Percentiles rank a stretch among this genome's conserved stretches.
These are phyloP conservation scores for Leccinum griseonigrum DNA, from an alignment of 1,284 basidiomycete species.

Conservation along the genomic window DNA sequence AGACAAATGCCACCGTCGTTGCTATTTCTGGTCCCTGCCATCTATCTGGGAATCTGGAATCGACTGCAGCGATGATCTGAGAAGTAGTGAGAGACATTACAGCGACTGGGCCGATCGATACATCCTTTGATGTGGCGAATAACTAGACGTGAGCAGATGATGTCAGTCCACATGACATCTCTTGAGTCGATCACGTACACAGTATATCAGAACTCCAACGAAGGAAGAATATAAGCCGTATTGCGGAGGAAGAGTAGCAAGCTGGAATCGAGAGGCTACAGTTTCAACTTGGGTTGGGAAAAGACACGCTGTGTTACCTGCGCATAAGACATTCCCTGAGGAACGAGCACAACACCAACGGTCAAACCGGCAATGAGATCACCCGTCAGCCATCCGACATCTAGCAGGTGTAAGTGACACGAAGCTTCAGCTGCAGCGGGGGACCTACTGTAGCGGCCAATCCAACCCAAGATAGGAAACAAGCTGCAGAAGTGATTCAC, in stretches of 20 bases:
- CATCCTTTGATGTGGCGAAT: constrained; percentile 94
- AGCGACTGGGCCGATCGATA: constrained; percentile 94
- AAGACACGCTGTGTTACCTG: constrained; percentile 40
- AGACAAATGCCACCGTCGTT: constrained; percentile 84
- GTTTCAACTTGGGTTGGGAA: not conserved
- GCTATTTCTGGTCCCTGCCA: constrained; percentile 79
- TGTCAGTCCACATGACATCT: constrained; percentile 12
- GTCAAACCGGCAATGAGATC: constrained; percentile 90
- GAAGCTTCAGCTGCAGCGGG: not conserved
- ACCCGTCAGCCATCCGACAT: constrained; percentile 71
- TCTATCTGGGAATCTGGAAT: constrained; percentile 47
- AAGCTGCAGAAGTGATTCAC: constrained; percentile 62
- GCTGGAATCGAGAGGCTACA: constrained; percentile 38
- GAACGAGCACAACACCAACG: constrained; percentile 89
- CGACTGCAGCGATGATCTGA: constrained; percentile 73
- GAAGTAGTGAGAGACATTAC: constrained; percentile 96
- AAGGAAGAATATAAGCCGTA: constrained; percentile 97
- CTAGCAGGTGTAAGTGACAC: constrained; percentile 34
- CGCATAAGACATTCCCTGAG: constrained; percentile 86
- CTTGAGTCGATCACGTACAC: constrained; percentile 47
- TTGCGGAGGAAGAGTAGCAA: constrained; percentile 83
- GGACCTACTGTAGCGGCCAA: constrained; percentile 75
- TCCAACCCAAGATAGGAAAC: constrained; percentile 85
- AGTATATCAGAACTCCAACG: constrained; percentile 82
- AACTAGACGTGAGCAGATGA: constrained; percentile 44